Base-by-base conservation (phyloP, 495 filamentous ascomycete genomes). In the Melanomma pulvis-pyrius region DNA sequence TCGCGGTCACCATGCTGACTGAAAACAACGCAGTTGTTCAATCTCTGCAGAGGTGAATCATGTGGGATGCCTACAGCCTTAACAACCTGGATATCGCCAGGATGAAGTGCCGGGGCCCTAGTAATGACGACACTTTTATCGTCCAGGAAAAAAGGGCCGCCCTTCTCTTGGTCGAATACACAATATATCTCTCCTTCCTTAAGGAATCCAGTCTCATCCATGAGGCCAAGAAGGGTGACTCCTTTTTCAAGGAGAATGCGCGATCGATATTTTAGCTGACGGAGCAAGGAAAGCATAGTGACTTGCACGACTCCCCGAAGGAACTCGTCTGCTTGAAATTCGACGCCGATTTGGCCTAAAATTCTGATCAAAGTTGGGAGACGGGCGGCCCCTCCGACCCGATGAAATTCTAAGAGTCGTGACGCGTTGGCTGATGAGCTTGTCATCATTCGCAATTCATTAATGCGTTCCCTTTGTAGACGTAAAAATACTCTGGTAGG, bases 21-120 rank as follows among this genome's bases (percentile, higher is more conserved):
- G 73, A 96, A 94, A 2, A 89, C 84, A n/a, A 96, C 80, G 60
- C 90, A 90, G 70, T 94, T 94, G 12, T 78, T 76, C 1, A 91
- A 77, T 1, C 77, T 67, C 0, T 71, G 60, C 1, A 94, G 81
- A 0, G 89, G 87, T 44, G 87, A 89, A n/a, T 76, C 71, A 0
- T 65, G 29, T 0, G 92, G 89, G 7, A 82, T 76, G 21, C 82
- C 77, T 0, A 81, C 76, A 0, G 85, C 85, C 1, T 80, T 61
- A 12, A 80, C 86, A 50, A 83, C 57, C 75, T 93, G 92, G 1
- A 93, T 82, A 73, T 96, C 92, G 0, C 92, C 92, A 0, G 90
- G 88, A 73, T 94, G 89, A 56, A 93, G 74, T 0, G 89, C 89
- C 5, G 92, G 92, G 8, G 85, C 86, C 19, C 91, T 79, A 4